Conservation (phyloP, 371 early-diverging fungal species). For the Thermomucor indicae-seudaticae region DNA sequence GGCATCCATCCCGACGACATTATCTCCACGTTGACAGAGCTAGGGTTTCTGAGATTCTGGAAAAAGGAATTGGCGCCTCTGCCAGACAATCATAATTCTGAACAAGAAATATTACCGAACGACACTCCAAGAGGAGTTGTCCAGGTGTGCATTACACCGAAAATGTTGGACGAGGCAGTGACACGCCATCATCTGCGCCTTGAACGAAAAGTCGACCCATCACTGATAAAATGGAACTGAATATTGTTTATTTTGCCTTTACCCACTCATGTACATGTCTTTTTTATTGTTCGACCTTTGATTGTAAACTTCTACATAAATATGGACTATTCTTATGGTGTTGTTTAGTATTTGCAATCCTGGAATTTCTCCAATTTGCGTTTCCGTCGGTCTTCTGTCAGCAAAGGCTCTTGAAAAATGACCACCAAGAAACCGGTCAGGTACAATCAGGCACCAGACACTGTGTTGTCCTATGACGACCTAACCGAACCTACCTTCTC, state of each 20-base stretch:
- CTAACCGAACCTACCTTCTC: background rate
- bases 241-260: background rate
- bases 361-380: too few species aligned
- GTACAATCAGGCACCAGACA: background rate
- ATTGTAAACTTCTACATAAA: too few species aligned
- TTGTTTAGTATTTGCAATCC: too few species aligned
- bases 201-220: constrained; percentile 2
- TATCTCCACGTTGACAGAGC: constrained; percentile 23
- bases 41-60: constrained; percentile 26
- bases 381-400: too few species aligned
- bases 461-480: background rate
- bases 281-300: too few species aligned
- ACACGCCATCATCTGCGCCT: constrained; percentile 4
- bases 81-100: too few species aligned
- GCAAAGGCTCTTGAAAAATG: too few species aligned
- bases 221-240: constrained; percentile 3
- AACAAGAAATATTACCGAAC: background rate
- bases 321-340: too few species aligned
- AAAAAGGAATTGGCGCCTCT: constrained; percentile 1
- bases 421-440: constrained; percentile 3
- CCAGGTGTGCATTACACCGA: constrained; percentile 3
- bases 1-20: constrained; percentile 39
- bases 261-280: too few species aligned
- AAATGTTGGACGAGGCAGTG: constrained; percentile 8
- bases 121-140: background rate